Percentiles rank a stretch among this genome's conserved stretches.
phyloP scores from a whole-genome alignment of 2,329 filamentous ascomycete species.

The Alternaria gaisen region DNA sequence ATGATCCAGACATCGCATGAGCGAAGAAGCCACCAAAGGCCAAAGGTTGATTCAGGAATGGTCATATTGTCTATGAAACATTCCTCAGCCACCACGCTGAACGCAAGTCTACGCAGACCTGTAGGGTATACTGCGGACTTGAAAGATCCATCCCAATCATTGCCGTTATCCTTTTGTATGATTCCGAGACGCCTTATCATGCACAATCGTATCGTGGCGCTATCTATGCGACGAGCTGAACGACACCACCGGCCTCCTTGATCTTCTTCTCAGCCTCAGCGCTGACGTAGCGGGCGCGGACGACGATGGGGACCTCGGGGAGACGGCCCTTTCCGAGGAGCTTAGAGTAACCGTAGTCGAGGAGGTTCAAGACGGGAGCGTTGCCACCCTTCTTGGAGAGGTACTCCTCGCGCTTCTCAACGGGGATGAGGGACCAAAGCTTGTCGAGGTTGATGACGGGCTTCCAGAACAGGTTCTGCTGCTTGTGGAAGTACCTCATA shows the following conservation, averaged over 20 bases:
- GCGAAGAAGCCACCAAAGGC: slow-evolving; percentile 2
- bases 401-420: slow-evolving; percentile 93
- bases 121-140: slow-evolving; percentile 37
- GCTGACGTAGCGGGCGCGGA: slow-evolving; percentile 94
- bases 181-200: slow-evolving; percentile 39
- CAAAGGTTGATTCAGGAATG: slow-evolving; percentile 62
- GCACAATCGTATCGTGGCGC: slow-evolving; percentile 26
- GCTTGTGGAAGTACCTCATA: slow-evolving; percentile 75
- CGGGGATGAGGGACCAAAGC: slow-evolving; percentile 95
- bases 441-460: slow-evolving; percentile 99
- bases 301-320: slow-evolving; percentile 90
- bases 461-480: slow-evolving; percentile 97
- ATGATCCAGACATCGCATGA: not conserved
- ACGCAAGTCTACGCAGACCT: slow-evolving; percentile 30
- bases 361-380: slow-evolving; percentile 96
- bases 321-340: slow-evolving; percentile 98
- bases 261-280: slow-evolving; percentile 99
- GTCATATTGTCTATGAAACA: slow-evolving; percentile 55
- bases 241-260: slow-evolving; percentile 93
- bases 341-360: slow-evolving; percentile 97
- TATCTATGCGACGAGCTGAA: slow-evolving; percentile 88
- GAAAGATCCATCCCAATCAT: slow-evolving; percentile 35
- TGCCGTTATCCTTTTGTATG: slow-evolving; percentile 36
- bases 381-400: slow-evolving; percentile 85
- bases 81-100: slow-evolving; percentile 64